Base-by-base conservation (phyloP, 345 rosid genomes). In the Raphanus raphanistrum region DNA sequence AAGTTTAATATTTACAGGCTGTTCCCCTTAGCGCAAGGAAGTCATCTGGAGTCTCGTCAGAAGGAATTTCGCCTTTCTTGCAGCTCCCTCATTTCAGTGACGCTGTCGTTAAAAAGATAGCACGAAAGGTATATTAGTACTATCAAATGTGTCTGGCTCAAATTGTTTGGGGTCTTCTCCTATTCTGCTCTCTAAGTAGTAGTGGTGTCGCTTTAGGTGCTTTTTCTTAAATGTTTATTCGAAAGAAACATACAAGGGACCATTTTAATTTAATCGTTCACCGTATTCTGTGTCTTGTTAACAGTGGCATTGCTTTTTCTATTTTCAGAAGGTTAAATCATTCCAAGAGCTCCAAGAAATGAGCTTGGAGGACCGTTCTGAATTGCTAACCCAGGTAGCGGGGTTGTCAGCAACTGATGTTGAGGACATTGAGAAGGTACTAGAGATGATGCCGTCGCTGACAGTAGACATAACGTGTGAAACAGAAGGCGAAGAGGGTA, bases 401-500 rank as follows among this genome's bases (percentile, higher is more conserved):
- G 99, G 97, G n/a, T 83, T 95, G 76, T 88, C 97, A 63, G 28
- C 88, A 32, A 58, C 84, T 10, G 94, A 89, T 75, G 83, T 86
- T 26, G 87, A 85, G 74, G 99, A 93, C 73, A 76, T 91, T 68
- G 98, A 95, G 82, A 84, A 70, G 78, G 99, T 93, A 16, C 83
- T 93, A 62, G 93, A 84, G 85, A 95, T 93, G 96, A 88, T 93
- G 93, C 99, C 98, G 68, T 89, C 96, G 12, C 65, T 93, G 73
- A 84, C 93, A 50, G 45, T 93, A 8, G 98, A 91, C 71, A 88
- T 88, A 71, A 89, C 86, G 63, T 95, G 94, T n/a, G 97, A 92
- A 85, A 95, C 99, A 16, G 98, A 93, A 75, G 99, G 98, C 43
- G 99, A 95, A 82, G 98, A 95, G 71, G 97, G 98, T 32, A 87